phyloP scores from a whole-genome alignment of 495 filamentous ascomycete genomes.

The Xylaria venustula region DNA sequence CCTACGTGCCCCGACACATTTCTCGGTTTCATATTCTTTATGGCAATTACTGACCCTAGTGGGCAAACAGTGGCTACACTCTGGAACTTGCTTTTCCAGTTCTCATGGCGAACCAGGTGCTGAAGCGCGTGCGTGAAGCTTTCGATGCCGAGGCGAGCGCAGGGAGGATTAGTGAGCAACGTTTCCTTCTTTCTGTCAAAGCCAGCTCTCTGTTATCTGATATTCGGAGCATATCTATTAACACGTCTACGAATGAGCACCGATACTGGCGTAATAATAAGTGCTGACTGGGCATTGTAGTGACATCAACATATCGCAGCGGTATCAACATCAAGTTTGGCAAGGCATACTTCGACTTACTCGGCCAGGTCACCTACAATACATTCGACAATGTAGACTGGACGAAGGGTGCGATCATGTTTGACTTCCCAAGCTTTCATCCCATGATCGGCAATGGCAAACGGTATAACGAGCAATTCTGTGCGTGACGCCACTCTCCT shows the following conservation, averaged over 20 bases:
- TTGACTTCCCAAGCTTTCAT: slow-evolving; percentile 48
- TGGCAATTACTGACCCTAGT: too few relatives aligned
- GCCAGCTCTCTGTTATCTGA: too few relatives aligned
- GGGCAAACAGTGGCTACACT: slow-evolving; percentile 43
- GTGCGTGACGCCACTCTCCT: slow-evolving; percentile 26
- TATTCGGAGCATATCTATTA: too few relatives aligned
- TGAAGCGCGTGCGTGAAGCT: slow-evolving; percentile 43
- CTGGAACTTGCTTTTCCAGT: slow-evolving; percentile 52
- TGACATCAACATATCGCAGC: slow-evolving; percentile 50
- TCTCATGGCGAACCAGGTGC: slow-evolving; percentile 44
- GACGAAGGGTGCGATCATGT: slow-evolving; percentile 52
- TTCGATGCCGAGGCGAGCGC: slow-evolving; percentile 45
- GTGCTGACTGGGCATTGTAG: slow-evolving; percentile 16
- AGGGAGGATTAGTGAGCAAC: slow-evolving; percentile 29
- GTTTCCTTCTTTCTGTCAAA: not conserved
- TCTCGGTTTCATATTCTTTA: too few relatives aligned
- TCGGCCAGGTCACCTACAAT: slow-evolving; percentile 49
- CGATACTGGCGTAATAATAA: not conserved
- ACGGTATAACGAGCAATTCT: slow-evolving; percentile 50
- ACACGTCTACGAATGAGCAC: not conserved
- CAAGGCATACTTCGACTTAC: slow-evolving; percentile 44
- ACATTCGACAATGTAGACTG: slow-evolving; percentile 45
- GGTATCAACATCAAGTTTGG: slow-evolving; percentile 56
- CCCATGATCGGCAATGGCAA: slow-evolving; percentile 45
- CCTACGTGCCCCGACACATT: too few relatives aligned